Evolutionary conservation across 257 asterid genomes (phyloP).

Genomic region (Capsicum pubescens): DNA sequence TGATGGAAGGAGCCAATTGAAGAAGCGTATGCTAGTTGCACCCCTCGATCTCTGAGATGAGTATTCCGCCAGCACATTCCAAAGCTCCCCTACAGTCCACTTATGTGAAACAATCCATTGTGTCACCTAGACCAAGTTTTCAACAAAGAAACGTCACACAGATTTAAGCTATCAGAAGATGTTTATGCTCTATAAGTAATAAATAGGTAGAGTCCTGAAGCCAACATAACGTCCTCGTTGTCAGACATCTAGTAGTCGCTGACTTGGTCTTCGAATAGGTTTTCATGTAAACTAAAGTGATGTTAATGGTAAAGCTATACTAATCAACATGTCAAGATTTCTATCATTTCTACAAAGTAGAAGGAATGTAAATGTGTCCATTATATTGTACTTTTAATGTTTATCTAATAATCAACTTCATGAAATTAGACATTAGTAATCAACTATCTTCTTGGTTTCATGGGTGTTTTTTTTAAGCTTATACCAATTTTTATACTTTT

Average conservation of each 20-base stretch:
- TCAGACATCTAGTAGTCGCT: too few species aligned
- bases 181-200: too few species aligned
- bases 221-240: too few species aligned
- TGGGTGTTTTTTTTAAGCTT: too few species aligned
- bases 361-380: neutral
- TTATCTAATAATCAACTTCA: neutral
- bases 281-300: too few species aligned
- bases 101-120: conserved; percentile 67
- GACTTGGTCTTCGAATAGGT: too few species aligned
- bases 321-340: too few species aligned
- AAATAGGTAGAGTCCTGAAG: too few species aligned
- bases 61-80: conserved; percentile 74
- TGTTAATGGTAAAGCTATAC: too few species aligned
- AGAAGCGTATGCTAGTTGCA: conserved; percentile 55
- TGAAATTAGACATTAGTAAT: neutral
- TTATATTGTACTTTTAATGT: neutral
- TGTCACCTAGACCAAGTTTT: conserved; percentile 43
- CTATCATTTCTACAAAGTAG: neutral
- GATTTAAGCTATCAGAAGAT: neutral
- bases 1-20: conserved; percentile 77
- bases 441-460: too few species aligned
- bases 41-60: conserved; percentile 53
- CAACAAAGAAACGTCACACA: neutral
- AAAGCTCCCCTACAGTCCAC: conserved; percentile 88
- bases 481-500: too few species aligned